Base-by-base conservation (phyloP, 345 rosid genomes). In the Pugionium dolabratum region DNA sequence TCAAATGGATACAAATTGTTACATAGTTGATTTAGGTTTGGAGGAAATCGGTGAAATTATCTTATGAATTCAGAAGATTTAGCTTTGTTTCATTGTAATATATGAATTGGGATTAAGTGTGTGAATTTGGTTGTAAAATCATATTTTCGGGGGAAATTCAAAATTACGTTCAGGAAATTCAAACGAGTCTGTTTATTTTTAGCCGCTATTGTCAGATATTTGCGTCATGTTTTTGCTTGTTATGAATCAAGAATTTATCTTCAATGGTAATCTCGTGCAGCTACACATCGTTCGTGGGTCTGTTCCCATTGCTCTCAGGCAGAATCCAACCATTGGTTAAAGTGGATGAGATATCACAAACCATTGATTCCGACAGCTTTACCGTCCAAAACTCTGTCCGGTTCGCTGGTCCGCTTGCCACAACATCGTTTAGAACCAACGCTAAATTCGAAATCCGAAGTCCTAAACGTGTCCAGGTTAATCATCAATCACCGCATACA, bases 311-410 rank as follows among this genome's bases (percentile, higher is more conserved):
- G 79, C 79, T 93, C 75, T 82, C 96, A 6, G 80, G 85, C 33
- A 90, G 90, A 32, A 68, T 79, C 9, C 69, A 83, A 49, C 85
- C 78, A 1, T 58, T 90, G 70, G 82, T 84, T 6, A 90, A 82
- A 72, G 96, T 90, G 49, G 98, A 89, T 60, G 96, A 93, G 78
- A 93, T 93, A 71, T 93, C 97, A 52, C 96, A 93, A 75, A 87
- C 85, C 57, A 86, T 93, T 57, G 98, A 93, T 74, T 85, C 98
- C 0, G 86, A 85, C 31, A 86, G 33, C 76, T 87, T 89, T 66
- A 81, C 97, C 0, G 97, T 87, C 35, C 84, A 89, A 68, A 87
- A 89, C 66, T 86, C 84, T 41, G 90, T 93, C 36, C 88, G 50
- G 57, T 87, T 93, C 62, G 55, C 91, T 2, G 93, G 96, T 4